Base-by-base conservation (phyloP, 495 filamentous ascomycete genomes). In the Tuber calosporum region DNA sequence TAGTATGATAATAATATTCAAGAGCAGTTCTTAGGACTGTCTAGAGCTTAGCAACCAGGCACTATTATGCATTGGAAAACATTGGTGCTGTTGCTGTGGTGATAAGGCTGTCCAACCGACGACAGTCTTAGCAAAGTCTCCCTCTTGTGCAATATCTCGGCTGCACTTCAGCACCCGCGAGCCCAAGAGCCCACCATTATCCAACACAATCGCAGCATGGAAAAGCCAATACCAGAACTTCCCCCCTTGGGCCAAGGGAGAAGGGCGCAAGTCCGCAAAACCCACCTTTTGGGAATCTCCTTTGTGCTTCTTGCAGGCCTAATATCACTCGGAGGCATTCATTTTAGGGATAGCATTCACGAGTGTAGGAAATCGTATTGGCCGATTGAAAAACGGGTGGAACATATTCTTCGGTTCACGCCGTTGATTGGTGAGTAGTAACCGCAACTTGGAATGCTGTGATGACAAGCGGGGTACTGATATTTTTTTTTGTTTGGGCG, bases 401-500 rank as follows among this genome's bases (percentile, higher is more conserved):
- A 88, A 19, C 85, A 84, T 68, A 92, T 97, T 69, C 83, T 96
- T 34, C 84, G 82, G 15, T 82, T 88, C n/a, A 92, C 90, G 5
- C 93, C 93, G 19, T 82, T 97, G 74, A 94, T 96, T 82, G 92
- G 91, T 93, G 83, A 72, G 82, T 73, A 34, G 6, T 22, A n/a
- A n/a, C n/a, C 58, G 34, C 39, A 70, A 68, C 67, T 40, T 43
- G 58, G 34, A 26, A 58, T 70, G 75, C 19, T 26, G 3, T 45
- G n/a, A 72, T 26, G 48, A 13, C 11, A 13, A 58, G 8, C 48
- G 48, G 22, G 48, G 36, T 26, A 39, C 73, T 68, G 26, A 74
- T 41, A n/a, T 38, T 53, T 71, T 67, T 71, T 75, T 77, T 66
- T 43, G n/a, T 34, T 30, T 13, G n/a, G 48, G 1, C 36, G 66